These are phyloP conservation scores for Botrytis pseudocinerea DNA, from an alignment of 2,329 filamentous ascomycete genomes.

Conservation along the genomic window DNA sequence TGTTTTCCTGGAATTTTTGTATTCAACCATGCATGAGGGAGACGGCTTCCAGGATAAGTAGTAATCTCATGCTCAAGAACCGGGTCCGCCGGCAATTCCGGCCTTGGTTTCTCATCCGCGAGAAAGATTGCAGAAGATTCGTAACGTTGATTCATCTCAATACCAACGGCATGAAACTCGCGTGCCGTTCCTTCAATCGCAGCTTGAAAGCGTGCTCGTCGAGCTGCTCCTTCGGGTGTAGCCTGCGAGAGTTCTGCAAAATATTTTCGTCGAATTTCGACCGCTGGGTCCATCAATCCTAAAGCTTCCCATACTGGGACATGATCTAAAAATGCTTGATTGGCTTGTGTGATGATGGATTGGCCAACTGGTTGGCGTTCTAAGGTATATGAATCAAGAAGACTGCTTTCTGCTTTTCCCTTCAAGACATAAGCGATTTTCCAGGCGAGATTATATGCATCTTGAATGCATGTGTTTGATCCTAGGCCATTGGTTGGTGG, in stretches of 20 bases:
- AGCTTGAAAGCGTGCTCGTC: constrained; percentile 22
- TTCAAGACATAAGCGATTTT: constrained; percentile 52
- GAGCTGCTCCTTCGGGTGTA: constrained; percentile 24
- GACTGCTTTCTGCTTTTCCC: constrained; percentile 42
- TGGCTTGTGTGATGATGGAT: constrained; percentile 48
- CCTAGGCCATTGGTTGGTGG: constrained; percentile 59
- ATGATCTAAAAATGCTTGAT: constrained; percentile 54
- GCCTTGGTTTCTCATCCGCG: constrained; percentile 29
- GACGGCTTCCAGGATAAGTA: constrained; percentile 36
- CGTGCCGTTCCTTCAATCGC: constrained; percentile 13
- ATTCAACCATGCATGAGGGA: constrained; percentile 37
- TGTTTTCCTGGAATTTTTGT: constrained; percentile 19
- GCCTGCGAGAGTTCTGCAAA: constrained; percentile 23
- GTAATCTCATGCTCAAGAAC: constrained; percentile 32
- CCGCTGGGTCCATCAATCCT: constrained; percentile 42
- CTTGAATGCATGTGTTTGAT: constrained; percentile 59
- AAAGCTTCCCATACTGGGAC: constrained; percentile 48
- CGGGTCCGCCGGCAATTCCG: constrained; percentile 28
- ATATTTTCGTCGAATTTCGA: constrained; percentile 29
- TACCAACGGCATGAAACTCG: constrained; percentile 33
- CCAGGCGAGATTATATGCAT: constrained; percentile 58
- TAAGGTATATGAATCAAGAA: constrained; percentile 47
- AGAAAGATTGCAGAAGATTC: constrained; percentile 26
- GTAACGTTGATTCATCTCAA: constrained; percentile 36
- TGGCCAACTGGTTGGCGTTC: constrained; percentile 54